phyloP scores from a whole-genome alignment of 805 yeast species.

The Suhomyces sp. region DNA sequence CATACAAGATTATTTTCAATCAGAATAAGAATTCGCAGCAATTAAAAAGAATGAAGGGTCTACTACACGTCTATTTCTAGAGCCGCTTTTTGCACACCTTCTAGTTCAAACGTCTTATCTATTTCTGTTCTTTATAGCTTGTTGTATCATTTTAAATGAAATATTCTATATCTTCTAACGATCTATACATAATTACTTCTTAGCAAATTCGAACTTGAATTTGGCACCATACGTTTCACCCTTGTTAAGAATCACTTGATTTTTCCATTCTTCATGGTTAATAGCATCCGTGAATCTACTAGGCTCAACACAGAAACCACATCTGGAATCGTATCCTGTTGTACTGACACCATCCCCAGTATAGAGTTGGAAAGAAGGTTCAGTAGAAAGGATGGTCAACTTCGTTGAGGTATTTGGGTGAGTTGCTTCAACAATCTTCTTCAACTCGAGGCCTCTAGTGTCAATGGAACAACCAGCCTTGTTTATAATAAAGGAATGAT shows the following conservation, averaged over 20 bases:
- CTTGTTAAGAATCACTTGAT: constrained; percentile 45
- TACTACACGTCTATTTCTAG: too few species aligned
- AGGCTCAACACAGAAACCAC: constrained; percentile 66
- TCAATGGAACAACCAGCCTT: constrained; percentile 38
- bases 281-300: constrained; percentile 58
- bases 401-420: constrained; percentile 45
- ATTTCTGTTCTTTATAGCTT: neutral
- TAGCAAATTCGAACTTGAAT: constrained; percentile 28
- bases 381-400: constrained; percentile 52
- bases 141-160: too few species aligned
- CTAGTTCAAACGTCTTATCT: neutral
- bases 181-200: too few species aligned
- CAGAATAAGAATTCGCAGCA: too few species aligned
- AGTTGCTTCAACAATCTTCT: constrained; percentile 41
- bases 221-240: constrained; percentile 56
- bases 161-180: too few species aligned
- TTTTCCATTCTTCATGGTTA: constrained; percentile 45
- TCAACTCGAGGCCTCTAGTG: constrained; percentile 42
- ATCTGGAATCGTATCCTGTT: constrained; percentile 35
- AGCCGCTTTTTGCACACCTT: neutral
- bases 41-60: too few species aligned
- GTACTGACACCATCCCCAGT: constrained; percentile 54
- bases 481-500: constrained; percentile 51
- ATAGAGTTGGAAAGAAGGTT: constrained; percentile 65
- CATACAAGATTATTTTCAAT: too few species aligned